Percentiles rank a stretch among this genome's conserved stretches.
Evolutionary conservation across 1,284 basidiomycete species (phyloP).

Genomic region (Schizopora paradoxa): DNA sequence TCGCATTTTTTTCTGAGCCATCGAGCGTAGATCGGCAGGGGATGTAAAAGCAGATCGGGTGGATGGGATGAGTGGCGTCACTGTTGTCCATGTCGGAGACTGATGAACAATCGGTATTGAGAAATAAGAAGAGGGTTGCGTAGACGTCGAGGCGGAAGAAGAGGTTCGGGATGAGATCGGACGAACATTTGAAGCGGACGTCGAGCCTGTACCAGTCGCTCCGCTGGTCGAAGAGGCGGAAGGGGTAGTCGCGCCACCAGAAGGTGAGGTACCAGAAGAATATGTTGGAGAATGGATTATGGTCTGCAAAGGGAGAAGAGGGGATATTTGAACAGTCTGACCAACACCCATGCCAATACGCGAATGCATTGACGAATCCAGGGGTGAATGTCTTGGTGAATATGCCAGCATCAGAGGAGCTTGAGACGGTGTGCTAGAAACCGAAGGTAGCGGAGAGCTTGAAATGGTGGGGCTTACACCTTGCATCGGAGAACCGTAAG

Average conservation of each 20-base stretch:
- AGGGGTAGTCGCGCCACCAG: background rate
- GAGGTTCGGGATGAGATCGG: background rate
- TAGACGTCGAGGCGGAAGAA: background rate
- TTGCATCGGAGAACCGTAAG: too few relatives aligned
- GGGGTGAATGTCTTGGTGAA: too few relatives aligned
- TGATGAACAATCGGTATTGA: too few relatives aligned
- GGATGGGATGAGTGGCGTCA: too few relatives aligned
- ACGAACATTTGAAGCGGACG: background rate
- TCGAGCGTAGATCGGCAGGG: conserved; percentile 49
- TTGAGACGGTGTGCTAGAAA: background rate
- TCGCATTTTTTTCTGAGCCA: too few relatives aligned
- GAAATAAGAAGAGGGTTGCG: too few relatives aligned
- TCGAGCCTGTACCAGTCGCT: too few relatives aligned
- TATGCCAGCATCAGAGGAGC: background rate
- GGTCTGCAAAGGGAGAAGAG: background rate
- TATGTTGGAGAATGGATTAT: too few relatives aligned
- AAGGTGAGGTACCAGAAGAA: background rate
- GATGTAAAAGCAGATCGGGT: conserved; percentile 22
- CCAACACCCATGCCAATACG: too few relatives aligned
- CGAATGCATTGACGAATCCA: too few relatives aligned
- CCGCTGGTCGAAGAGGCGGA: background rate
- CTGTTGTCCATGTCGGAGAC: too few relatives aligned
- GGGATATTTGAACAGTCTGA: background rate
- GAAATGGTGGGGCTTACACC: too few relatives aligned
- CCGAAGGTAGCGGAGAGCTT: background rate